Conservation (phyloP, 768 basidiomycete species). For the Boletus insuetus region DNA sequence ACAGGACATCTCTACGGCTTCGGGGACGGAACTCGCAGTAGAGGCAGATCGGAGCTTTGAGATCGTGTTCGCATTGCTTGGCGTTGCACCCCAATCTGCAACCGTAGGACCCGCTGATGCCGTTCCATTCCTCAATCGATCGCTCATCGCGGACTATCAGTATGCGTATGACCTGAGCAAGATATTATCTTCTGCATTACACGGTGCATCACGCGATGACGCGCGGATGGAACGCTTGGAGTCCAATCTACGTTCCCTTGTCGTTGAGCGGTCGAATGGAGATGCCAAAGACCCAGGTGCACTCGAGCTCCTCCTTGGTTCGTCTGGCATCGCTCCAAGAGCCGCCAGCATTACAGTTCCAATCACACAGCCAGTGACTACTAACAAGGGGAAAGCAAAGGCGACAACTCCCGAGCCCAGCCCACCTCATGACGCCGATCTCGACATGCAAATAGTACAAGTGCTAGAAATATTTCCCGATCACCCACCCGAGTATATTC, state of each 20-base stretch:
- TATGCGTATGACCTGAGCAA: slow-evolving; percentile 57
- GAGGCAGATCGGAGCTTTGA: slow-evolving; percentile 57
- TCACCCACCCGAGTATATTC: slow-evolving; percentile 52
- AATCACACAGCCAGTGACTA: slow-evolving; percentile 28
- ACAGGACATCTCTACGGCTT: slow-evolving; percentile 43
- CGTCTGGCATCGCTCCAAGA: slow-evolving; percentile 47
- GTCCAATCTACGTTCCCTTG: slow-evolving; percentile 44
- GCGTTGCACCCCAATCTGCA: slow-evolving; percentile 33
- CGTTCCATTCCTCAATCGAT: slow-evolving; percentile 62
- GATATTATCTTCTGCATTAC: slow-evolving; percentile 46
- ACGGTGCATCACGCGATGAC: slow-evolving; percentile 50
- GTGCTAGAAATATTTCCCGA: slow-evolving; percentile 78
- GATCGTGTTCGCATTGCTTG: slow-evolving; percentile 57
- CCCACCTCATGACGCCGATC: slow-evolving; percentile 35
- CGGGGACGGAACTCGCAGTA: slow-evolving; percentile 41
- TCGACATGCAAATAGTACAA: slow-evolving; percentile 61
- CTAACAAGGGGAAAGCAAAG: slow-evolving; percentile 44
- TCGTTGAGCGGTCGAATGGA: slow-evolving; percentile 16
- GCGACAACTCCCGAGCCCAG: slow-evolving; percentile 14
- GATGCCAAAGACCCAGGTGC: slow-evolving; percentile 47
- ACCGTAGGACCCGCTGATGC: slow-evolving; percentile 15
- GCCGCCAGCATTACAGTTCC: slow-evolving; percentile 18
- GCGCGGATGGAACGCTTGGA: slow-evolving; percentile 57
- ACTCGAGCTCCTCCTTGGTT: slow-evolving; percentile 61
- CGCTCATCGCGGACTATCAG: slow-evolving; percentile 73